These are phyloP conservation scores for Blyttiomyces sp. DNA, from an alignment of 371 early-diverging fungal species.

Conservation along the genomic window DNA sequence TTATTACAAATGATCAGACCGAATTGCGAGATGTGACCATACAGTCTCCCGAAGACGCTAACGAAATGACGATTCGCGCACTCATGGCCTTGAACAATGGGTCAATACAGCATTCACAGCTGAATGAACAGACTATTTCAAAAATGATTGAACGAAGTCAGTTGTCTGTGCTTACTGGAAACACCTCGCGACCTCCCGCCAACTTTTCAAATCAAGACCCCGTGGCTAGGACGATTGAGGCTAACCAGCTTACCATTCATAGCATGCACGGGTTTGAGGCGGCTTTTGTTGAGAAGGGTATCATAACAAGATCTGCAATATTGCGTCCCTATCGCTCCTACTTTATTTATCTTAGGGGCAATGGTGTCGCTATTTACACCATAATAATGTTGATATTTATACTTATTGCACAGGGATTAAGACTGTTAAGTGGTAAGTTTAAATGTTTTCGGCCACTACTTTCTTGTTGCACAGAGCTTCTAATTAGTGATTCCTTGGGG, in stretches of 20 bases:
- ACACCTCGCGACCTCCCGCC: conserved; percentile 32
- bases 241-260: conserved; percentile 68
- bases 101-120: conserved; percentile 34
- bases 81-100: conserved; percentile 27
- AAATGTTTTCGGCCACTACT: conserved; percentile 1
- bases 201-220: conserved; percentile 54
- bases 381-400: conserved; percentile 28
- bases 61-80: conserved; percentile 46
- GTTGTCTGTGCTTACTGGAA: conserved; percentile 49
- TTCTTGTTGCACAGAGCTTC: too few relatives aligned
- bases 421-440: conserved; percentile 41
- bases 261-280: conserved; percentile 47
- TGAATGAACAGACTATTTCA: conserved; percentile 65
- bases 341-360: conserved; percentile 28
- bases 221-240: conserved; percentile 60
- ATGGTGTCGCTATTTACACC: conserved; percentile 44
- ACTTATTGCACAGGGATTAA: conserved; percentile 43
- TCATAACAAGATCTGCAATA: conserved; percentile 19
- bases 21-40: too few relatives aligned
- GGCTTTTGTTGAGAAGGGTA: conserved; percentile 19
- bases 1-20: conserved; percentile 11
- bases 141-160: conserved; percentile 65
- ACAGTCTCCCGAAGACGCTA: conserved; percentile 5
- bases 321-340: conserved; percentile 19
- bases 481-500: conserved; percentile 3